Evolutionary conservation across 257 asterid genomes (phyloP), one percentile per base, ranked within the genome.

Genomic region (Orobanche coerulescens): DNA sequence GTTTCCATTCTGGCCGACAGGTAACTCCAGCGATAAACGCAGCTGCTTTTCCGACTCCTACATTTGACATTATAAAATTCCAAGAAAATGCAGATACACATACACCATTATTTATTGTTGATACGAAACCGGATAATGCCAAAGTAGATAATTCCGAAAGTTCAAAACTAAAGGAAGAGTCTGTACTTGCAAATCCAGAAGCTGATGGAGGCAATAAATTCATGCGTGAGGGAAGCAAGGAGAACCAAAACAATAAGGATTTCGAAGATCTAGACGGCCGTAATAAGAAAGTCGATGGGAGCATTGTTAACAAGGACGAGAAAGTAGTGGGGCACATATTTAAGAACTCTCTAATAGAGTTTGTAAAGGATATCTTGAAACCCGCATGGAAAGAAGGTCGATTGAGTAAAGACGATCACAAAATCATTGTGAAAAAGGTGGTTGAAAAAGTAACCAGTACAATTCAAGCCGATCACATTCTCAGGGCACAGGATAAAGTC

Each of bases 331-430:
- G n/a, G 76, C 95, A 96, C n/a, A 34, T 83, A 33, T 93, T 93
- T 70, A 93, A 93, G 73, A 84, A 78, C 69, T 71, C 94, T 49
- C 90, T 93, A 14, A 61, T 93, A 31, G 97, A 89, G 74, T 76
- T 82, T 72, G 97, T 93, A 6, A 93, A 93, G 79, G 95, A 89
- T 63, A 80, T 84, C 46, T 56, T 93, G 69, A 93, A 87, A 76
- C 99, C 99, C 5, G 79, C 75, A 2, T 89, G 99, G 99, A 93
- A 89, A 69, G 93, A 86, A 86, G 99, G 97, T 13, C 63, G 66
- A 46, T 82, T 93, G 99, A 89, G 96, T 77, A 73, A 96, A 68
- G 99, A 93, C 3, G 94, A 69, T 37, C 96, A 93, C 80, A 93
- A 93, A 72, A 85, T 82, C 62, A 71, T 93, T 34, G 99, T 93